Evolutionary conservation across 2,329 filamentous ascomycete species (phyloP).

Genomic region (Chrysosporium queenslandicum): DNA sequence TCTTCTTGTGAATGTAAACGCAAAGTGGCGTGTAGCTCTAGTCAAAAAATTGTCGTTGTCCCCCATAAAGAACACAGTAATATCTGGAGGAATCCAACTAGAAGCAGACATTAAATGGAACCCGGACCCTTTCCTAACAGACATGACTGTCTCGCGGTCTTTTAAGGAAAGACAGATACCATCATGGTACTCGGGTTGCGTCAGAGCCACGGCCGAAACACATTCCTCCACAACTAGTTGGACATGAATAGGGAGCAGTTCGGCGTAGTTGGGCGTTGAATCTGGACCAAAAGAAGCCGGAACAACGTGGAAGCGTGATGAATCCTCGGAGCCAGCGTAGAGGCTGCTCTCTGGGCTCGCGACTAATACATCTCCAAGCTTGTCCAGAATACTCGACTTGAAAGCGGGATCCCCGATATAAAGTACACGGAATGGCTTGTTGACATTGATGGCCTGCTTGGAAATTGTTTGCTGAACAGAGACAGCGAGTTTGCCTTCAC

Average conservation of each 20-base stretch:
- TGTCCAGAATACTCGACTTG: conserved; percentile 37
- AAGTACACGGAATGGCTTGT: conserved; percentile 37
- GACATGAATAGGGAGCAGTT: conserved; percentile 40
- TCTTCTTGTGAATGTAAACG: conserved; percentile 34
- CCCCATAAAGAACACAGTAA: conserved; percentile 39
- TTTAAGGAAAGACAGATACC: conserved; percentile 31
- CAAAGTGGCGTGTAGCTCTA: conserved; percentile 26
- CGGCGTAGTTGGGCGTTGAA: conserved; percentile 38
- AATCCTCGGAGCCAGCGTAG: conserved; percentile 30
- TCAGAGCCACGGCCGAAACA: conserved; percentile 25
- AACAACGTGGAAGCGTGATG: conserved; percentile 40
- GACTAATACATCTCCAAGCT: conserved; percentile 40
- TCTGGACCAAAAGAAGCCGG: conserved; percentile 40
- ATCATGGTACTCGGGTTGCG: conserved; percentile 22
- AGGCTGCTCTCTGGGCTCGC: conserved; percentile 30
- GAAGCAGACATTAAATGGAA: conserved; percentile 32
- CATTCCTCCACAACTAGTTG: conserved; percentile 43
- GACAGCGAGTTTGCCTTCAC: conserved; percentile 18
- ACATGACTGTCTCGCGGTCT: conserved; percentile 30
- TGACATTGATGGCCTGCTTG: conserved; percentile 30
- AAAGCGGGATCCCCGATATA: conserved; percentile 34
- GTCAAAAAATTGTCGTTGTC: conserved; percentile 25
- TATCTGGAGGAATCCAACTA: conserved; percentile 38
- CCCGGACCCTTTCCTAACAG: conserved; percentile 29
- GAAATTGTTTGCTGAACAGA: conserved; percentile 39